Evolutionary conservation across 2,329 filamentous ascomycete genomes (phyloP), one percentile per base, ranked within the genome.

Genomic region (Fusarium sp.): DNA sequence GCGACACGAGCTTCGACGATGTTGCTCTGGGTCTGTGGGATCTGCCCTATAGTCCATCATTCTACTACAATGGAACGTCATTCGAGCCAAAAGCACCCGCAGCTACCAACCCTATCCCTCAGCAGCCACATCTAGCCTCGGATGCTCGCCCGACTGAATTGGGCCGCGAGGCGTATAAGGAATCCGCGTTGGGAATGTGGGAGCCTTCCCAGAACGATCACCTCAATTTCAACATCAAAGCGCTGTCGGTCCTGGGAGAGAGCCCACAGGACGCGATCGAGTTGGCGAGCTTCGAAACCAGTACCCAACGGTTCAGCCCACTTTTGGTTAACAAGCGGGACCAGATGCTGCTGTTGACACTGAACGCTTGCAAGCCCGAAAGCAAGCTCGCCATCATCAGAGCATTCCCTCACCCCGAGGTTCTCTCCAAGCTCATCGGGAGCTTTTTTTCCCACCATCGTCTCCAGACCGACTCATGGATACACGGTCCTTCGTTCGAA

Each of bases 381-480:
- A 54, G 51, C 1, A 54, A 54, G 4, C 17, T 54, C 5, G 51
- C 51, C 5, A 54, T 54, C 6, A 54, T 54, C 17, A 54, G 40
- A 10, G 51, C 51, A 45, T 54, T 54, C 3, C 51, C 40, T 0
- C 33, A 17, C 13, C 22, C 51, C 0, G 40, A 46, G 9, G 46
- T 54, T 2, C 21, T 54, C 5, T 36, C 51, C 7, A 54, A 54
- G 28, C 51, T 54, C 7, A 36, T 54, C 3, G 51, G 19, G 9
- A 54, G 40, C 51, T 54, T 54, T 40, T 54, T 54, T 19, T 54
- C 51, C 1, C 51, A 54, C 40, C 51, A 54, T 7, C 17, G 39
- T 1, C 39, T 54, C 4, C 51, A 54, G 5, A 14, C 6, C 2
- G 40, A 54, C 51, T 54, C 51, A 8, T 54, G 51, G 51, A 22